Base-by-base conservation (phyloP, 129 eudicot genomes). In the Flaveria brownii region DNA sequence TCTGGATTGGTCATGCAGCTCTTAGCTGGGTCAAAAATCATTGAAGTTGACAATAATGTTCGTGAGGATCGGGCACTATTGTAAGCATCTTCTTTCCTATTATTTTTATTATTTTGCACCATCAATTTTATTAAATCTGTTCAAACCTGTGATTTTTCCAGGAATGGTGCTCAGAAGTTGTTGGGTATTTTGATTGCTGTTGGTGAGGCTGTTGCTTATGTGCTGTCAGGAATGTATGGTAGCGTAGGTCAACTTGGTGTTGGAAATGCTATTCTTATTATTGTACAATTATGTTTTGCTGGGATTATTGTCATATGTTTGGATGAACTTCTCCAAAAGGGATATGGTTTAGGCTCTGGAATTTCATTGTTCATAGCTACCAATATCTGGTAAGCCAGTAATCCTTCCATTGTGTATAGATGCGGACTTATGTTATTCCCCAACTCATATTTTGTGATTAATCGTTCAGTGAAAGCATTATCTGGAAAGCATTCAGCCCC, bases 191-290 rank as follows among this genome's bases (percentile, higher is more conserved):
- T 91, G 81, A 88, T 91, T 55, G 88, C 97, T 12, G 81, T 91
- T 73, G 97, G 92, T 68, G 88, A 91, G 83, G 95, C 92, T 30
- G 88, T 85, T 6, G 81, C 90, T 2, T 91, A 88, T 79, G 92
- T 91, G 51, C 85, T 91, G 9, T 91, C 94, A 4, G 91, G 91
- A 52, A 84, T 82, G 86, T 87, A 86, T 79, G 91, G 94, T 67
- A 91, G 91, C 75, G 89, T 90, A 28, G 77, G 91, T 71, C 95
- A 91, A 76, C 97, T 91, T 78, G 96, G 97, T 67, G 97, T 89
- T 73, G 92, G 92, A 17, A 89, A 91, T 78, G 92, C 97, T 39
- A 82, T 88, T 77, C 84, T 91, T 45, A 88, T 91, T 0, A 86
- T 91, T 41, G 72, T 88, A 71, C 94, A 89, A 51, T 83, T 87